phyloP scores from a whole-genome alignment of 108 stramenopile species.

The Aurantiochytrium sp. region DNA sequence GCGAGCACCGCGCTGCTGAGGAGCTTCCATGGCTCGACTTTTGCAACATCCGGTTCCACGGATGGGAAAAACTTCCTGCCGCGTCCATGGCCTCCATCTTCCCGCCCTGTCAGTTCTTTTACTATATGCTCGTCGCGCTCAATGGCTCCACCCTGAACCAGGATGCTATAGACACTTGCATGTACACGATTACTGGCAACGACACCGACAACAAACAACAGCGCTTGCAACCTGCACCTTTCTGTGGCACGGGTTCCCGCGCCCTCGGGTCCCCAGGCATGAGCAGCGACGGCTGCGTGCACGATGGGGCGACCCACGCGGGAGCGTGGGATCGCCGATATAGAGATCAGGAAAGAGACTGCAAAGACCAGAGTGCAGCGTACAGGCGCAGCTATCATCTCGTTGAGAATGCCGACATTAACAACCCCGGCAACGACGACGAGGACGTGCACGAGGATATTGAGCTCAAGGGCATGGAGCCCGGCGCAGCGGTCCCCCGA shows the following conservation, averaged over 20 bases:
- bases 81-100: neutral
- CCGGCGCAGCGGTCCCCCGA: neutral
- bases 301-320: too few species aligned
- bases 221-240: too few species aligned
- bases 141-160: neutral
- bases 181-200: neutral
- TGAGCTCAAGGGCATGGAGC: constrained; percentile 11
- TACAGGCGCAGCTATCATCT: too few species aligned
- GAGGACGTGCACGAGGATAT: neutral
- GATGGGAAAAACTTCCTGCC: neutral
- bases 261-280: too few species aligned
- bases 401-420: too few species aligned
- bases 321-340: too few species aligned
- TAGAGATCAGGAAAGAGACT: too few species aligned
- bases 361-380: too few species aligned
- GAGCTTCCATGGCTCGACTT: constrained; percentile 1
- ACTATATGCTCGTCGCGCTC: constrained; percentile 13
- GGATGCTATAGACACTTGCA: neutral
- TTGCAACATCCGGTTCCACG: neutral
- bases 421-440: too few species aligned
- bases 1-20: neutral
- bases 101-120: constrained; percentile 1
- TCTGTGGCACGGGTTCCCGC: too few species aligned
- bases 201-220: neutral
- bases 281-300: too few species aligned